Evolutionary conservation across 2,329 filamentous ascomycete species (phyloP), one percentile per base, ranked within the genome.

Genomic region (Diaporthe velutina): DNA sequence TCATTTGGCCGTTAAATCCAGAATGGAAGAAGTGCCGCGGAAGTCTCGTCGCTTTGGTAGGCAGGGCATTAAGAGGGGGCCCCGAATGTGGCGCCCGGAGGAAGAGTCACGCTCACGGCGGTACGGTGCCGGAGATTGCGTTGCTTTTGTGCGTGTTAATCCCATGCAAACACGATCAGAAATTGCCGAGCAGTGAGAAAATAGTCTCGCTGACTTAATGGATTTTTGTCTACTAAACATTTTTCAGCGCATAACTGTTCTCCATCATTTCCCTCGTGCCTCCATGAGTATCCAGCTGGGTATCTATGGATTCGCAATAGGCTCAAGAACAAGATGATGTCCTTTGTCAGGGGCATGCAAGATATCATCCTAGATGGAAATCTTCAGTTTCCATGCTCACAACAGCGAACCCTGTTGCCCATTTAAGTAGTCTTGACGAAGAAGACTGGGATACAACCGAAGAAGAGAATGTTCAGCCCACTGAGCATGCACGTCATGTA

Each of bases 61-160:
- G 42, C 28, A 66, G 28, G 28, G 40, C 30, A 33, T 28, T n/a
- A 7, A 45, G 7, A 25, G 13, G 12, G 30, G 38, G 13, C 30
- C n/a, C 30, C 30, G 61, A 13, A 52, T 25, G 12, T 17, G 33
- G 64, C 64, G 45, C 64, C 64, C 30, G 30, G 22, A 52, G 30
- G 45, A 35, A 52, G 64, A 52, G 64, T 52, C 64, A 38, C 30
- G 45, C 38, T 52, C n/a, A 6, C 42, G n/a, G 45, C 64, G 64
- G 6, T 25, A 25, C 13, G n/a, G n/a, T 52, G 22, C 45, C 64
- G 64, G 64, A 67, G n/a, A 52, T 67, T 67, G 13, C 45, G 7
- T 28, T n/a, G 30, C 45, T 13, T 25, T 67, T 17, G 30, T 5
- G 30, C 22, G 4, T 38, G 4, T 19, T 4, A 10, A 12, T 33